Percentiles rank a stretch among this genome's conserved stretches.
These are phyloP conservation scores for Coemansia sp. DNA, from an alignment of 192 early-diverging fungal species.

Conservation along the genomic window DNA sequence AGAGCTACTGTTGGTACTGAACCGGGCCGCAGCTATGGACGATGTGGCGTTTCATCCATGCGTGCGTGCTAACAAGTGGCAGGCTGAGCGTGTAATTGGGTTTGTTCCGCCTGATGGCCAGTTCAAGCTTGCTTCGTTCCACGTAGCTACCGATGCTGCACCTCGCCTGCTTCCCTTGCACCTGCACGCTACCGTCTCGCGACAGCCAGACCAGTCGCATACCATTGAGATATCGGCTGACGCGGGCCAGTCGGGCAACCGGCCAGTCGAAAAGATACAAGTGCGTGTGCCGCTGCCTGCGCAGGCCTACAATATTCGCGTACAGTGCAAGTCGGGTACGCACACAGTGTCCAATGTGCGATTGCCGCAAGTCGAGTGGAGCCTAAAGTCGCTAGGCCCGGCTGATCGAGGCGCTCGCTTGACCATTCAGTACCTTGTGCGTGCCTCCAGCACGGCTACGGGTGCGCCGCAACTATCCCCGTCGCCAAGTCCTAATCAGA, in stretches of 20 bases:
- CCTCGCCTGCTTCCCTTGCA: slow-evolving; percentile 19
- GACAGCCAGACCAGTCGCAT: slow-evolving; percentile 7
- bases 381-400: slow-evolving; percentile 15
- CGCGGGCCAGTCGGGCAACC: slow-evolving; percentile 23
- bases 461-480: background rate
- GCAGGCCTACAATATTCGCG: slow-evolving; percentile 44
- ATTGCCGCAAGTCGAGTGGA: slow-evolving; percentile 39
- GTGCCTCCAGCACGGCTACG: too few species aligned
- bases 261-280: slow-evolving; percentile 33
- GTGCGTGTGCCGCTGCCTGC: slow-evolving; percentile 30
- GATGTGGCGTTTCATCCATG: slow-evolving; percentile 90
- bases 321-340: slow-evolving; percentile 41
- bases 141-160: slow-evolving; percentile 14
- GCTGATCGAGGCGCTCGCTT: slow-evolving; percentile 16
- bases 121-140: slow-evolving; percentile 70
- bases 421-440: slow-evolving; percentile 24
- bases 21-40: slow-evolving; percentile 73
- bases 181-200: slow-evolving; percentile 11
- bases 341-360: slow-evolving; percentile 27
- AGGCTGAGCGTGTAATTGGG: slow-evolving; percentile 74
- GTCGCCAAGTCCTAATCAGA: background rate
- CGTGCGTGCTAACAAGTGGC: slow-evolving; percentile 79
- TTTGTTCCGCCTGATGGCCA: slow-evolving; percentile 96
- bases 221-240: slow-evolving; percentile 22
- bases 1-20: slow-evolving; percentile 77